Base-by-base conservation (phyloP, 495 filamentous ascomycete genomes). In the Xylaria flabelliformis region DNA sequence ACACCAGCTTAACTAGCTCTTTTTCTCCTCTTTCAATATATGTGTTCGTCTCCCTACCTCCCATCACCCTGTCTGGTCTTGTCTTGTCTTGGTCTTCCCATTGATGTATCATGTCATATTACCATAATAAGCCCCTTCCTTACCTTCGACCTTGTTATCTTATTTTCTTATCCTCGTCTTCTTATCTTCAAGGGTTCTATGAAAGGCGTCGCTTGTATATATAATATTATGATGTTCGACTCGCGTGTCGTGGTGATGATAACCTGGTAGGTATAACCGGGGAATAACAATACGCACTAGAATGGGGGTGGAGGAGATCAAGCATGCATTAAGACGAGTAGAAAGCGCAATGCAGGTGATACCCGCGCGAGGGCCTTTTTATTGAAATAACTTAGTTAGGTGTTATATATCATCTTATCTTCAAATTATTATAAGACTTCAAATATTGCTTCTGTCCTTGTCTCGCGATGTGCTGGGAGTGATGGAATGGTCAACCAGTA, bases 1-100 rank as follows among this genome's bases (percentile, higher is more conserved):
- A 29, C 48, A 55, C 50, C 48, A 67, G 50, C 65, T 67, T 67
- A 67, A 50, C 50, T 67, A 67, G 65, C 32, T 53, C 53, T 65
- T 65, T 48, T 19, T 48, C 42, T 32, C 4, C 5, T 50, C 6
- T 53, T 51, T 67, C 34, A 67, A 67, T 67, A 67, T 55, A 67
- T 53, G 46, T 67, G 65, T 67, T 51, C 26, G 65, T 55, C 36
- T 55, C 32, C 32, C 64, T 50, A 50, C 44, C 46, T 41, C 8
- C 50, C n/a, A 12, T 21, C 64, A 41, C 46, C 50, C 65, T 67
- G 50, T 67, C 65, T 51, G 34, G 58, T 21, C 34, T 21, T 15
- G 39, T 21, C 34, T 21, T 15, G 39, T 42, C 39, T 42, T 42
- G 39, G 34, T 61, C 34, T 61, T 36, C 58, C 19, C 26, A 56